These are phyloP conservation scores for Scalesia atractyloides DNA, from an alignment of 129 eudicot genomes.

Conservation along the genomic window DNA sequence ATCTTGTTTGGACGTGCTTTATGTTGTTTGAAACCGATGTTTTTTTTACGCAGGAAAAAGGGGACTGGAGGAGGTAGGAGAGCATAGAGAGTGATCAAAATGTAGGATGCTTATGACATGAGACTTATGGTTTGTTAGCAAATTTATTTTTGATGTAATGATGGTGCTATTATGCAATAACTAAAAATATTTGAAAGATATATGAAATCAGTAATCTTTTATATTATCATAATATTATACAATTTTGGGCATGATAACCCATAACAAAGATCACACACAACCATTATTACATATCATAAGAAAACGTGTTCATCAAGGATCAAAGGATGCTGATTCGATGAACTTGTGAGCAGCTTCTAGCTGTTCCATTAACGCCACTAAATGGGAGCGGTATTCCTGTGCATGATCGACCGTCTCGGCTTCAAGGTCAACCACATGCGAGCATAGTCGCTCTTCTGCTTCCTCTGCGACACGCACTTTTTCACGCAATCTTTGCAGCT, in stretches of 20 bases:
- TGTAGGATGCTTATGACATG: conserved; percentile 21
- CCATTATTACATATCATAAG: neutral
- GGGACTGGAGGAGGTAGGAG: conserved; percentile 32
- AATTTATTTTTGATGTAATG: conserved; percentile 19
- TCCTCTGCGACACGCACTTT: conserved; percentile 69
- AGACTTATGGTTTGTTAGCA: conserved; percentile 21
- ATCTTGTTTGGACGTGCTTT: neutral
- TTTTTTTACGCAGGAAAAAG: conserved; percentile 26
- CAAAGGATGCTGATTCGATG: conserved; percentile 31
- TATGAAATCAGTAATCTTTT: neutral
- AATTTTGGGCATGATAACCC: no score
- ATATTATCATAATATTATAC: no score
- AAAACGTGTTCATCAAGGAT: conserved; percentile 4
- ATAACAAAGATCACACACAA: no score
- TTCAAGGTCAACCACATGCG: conserved; percentile 76
- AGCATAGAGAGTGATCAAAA: conserved; percentile 11
- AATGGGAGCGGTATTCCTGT: conserved; percentile 39
- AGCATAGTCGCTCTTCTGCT: conserved; percentile 81
- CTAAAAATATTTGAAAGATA: neutral
- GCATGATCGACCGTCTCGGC: conserved; percentile 78
- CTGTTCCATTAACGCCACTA: conserved; percentile 50
- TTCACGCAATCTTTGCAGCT: conserved; percentile 36
- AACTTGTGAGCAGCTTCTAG: conserved; percentile 53
- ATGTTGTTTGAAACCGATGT: neutral
- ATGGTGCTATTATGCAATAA: neutral